Evolutionary conservation across 2,329 filamentous ascomycete genomes (phyloP), one percentile per base, ranked within the genome.

Genomic region (Hypoxylon sp.): DNA sequence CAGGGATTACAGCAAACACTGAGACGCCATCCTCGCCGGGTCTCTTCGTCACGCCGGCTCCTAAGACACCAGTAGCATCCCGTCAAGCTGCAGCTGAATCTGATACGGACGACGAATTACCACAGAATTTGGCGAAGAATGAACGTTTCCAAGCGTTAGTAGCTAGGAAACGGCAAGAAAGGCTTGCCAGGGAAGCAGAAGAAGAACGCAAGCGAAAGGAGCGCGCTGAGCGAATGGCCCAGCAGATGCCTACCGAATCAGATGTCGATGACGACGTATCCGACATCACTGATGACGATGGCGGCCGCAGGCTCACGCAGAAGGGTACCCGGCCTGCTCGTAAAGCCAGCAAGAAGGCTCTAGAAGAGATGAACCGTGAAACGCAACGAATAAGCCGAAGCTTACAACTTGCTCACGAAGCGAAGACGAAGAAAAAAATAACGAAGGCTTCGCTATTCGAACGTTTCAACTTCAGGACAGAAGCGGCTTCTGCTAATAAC

Each of bases 291-390:
- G 89, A 91, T 65, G 89, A 89, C 35, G 89, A 89, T 27, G 87
- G 84, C 44, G 90, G 86, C n/a, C 85, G 84, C 48, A 88, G 84
- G 69, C 82, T 96, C 49, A 92, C 91, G 0, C 92, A 95, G 76
- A 83, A 87, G 42, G 85, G 86, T 33, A 82, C 87, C 27, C 89
- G 91, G 3, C 91, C 94, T 4, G 86, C 88, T 8, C 89, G 96
- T 11, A 97, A 96, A 78, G 95, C 96, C 0, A 95, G 95, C 83
- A 98, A 95, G 82, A 98, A 94, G 81, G 96, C 96, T 0, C 79
- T 98, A 46, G 93, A 98, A 77, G 95, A 98, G 73, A 98, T 99
- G 91, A 92, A 92, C 74, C 89, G 94, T 64, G 96, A 99, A 81
- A 98, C 95, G 0, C 96, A 99, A 82, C 90, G 96, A 31, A 89